Evolutionary conservation across 2,329 filamentous ascomycete genomes (phyloP).

Genomic region (Beauveria australis): DNA sequence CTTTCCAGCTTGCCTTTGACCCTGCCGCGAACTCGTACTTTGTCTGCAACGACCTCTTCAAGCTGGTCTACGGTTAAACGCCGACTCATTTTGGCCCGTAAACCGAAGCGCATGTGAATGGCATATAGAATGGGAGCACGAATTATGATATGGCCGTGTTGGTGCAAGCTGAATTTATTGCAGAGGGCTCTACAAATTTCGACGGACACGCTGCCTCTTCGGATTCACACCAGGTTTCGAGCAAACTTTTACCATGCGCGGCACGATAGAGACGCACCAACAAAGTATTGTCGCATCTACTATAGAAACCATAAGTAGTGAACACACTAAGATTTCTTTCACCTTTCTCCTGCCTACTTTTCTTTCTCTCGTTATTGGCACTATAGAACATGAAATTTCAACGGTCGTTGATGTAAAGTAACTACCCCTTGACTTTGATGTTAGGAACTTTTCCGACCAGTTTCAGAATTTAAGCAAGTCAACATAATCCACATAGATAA

Average conservation of each 20-base stretch:
- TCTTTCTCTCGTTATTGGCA: too few species aligned
- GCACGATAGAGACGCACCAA: too few species aligned
- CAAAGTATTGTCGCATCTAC: too few species aligned
- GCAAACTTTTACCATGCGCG: neutral
- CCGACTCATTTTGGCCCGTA: neutral
- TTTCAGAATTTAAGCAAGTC: too few species aligned
- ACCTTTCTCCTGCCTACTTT: too few species aligned
- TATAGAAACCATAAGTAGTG: too few species aligned
- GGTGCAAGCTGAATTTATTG: neutral
- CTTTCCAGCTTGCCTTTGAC: conserved; percentile 75
- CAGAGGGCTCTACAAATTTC: neutral
- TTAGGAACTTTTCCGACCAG: too few species aligned
- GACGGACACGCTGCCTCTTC: neutral
- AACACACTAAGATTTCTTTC: too few species aligned
- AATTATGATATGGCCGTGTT: neutral
- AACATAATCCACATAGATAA: too few species aligned
- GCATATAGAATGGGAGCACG: conserved; percentile 1
- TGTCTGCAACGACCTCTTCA: conserved; percentile 93
- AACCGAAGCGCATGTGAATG: neutral
- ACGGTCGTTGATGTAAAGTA: too few species aligned
- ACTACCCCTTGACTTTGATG: too few species aligned
- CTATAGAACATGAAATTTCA: too few species aligned
- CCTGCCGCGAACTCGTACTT: conserved; percentile 58
- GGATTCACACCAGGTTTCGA: neutral
- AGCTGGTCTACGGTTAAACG: conserved; percentile 62